phyloP scores from a whole-genome alignment of 371 early-diverging fungal genomes.

The Batrachochytrium dendrobatidis region DNA sequence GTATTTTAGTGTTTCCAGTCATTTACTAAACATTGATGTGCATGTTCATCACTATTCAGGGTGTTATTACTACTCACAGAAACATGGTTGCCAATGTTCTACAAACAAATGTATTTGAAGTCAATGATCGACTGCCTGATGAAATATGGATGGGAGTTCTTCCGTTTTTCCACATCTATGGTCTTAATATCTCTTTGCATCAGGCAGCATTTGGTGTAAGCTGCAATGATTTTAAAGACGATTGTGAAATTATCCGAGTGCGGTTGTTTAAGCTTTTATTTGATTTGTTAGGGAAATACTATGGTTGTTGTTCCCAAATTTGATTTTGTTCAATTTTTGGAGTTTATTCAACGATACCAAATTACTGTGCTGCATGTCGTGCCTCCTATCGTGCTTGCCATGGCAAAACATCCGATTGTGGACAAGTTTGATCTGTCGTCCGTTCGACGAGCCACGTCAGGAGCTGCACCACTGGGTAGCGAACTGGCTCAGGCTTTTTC shows the following conservation, averaged over 20 bases:
- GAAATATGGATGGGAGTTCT: slow-evolving; percentile 51
- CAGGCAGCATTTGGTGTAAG: not conserved
- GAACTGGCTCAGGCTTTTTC: slow-evolving; percentile 49
- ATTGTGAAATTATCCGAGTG: no score
- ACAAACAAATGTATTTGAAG: slow-evolving; percentile 37
- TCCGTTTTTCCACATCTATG: slow-evolving; percentile 79
- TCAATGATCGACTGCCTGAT: not conserved
- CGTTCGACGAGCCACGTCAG: slow-evolving; percentile 55
- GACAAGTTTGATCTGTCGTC: slow-evolving; percentile 58
- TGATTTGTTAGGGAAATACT: slow-evolving; percentile 26
- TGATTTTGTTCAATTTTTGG: slow-evolving; percentile 39
- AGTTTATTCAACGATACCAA: slow-evolving; percentile 55
- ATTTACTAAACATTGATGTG: slow-evolving; percentile 1
- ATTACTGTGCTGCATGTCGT: slow-evolving; percentile 65
- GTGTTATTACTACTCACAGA: slow-evolving; percentile 71
- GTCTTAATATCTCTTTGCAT: not conserved
- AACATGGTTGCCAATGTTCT: slow-evolving; percentile 66
- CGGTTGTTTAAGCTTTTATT: no score
- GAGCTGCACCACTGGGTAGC: slow-evolving; percentile 74
- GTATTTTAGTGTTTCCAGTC: not conserved
- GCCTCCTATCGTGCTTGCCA: slow-evolving; percentile 65
- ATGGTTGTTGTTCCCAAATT: slow-evolving; percentile 58
- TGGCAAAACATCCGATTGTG: slow-evolving; percentile 42
- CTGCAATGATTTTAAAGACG: no score
- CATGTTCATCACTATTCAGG: slow-evolving; percentile 30